Percentiles rank a stretch among this genome's conserved stretches.
These are phyloP conservation scores for Lachnellula subtilissima DNA, from an alignment of 2,329 filamentous ascomycete genomes.

Conservation along the genomic window DNA sequence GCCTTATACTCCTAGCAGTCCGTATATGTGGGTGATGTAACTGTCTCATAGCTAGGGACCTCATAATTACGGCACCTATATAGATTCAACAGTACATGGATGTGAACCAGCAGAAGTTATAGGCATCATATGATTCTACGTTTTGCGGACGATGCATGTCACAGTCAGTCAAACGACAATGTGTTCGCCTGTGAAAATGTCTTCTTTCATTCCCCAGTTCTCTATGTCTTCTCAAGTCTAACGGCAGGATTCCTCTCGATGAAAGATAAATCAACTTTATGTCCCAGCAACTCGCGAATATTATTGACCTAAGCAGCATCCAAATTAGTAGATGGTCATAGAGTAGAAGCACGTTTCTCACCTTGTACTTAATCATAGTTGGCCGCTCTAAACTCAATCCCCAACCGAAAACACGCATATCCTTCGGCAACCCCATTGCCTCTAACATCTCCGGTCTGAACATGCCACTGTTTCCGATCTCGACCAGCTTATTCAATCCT, in stretches of 20 bases:
- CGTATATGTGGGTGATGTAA: too few species aligned
- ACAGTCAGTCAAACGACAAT: too few species aligned
- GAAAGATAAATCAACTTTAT: conserved; percentile 92
- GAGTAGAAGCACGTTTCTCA: conserved; percentile 3
- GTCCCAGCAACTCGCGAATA: conserved; percentile 56
- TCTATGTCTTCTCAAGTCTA: conserved; percentile 49
- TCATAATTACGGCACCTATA: too few species aligned
- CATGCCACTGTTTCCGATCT: conserved; percentile 98
- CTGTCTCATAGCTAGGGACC: too few species aligned
- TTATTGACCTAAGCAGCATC: conserved; percentile 49
- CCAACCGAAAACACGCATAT: conserved; percentile 92
- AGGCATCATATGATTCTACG: too few species aligned
- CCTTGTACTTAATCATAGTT: conserved; percentile 62
- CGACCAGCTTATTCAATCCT: conserved; percentile 84
- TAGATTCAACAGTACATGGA: too few species aligned
- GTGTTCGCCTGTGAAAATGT: not conserved
- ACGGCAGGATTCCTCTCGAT: conserved; percentile 90
- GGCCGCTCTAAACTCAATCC: conserved; percentile 87
- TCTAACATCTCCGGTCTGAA: conserved; percentile 98
- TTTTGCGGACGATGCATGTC: too few species aligned
- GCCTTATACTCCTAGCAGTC: not conserved
- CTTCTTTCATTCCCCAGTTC: conserved; percentile 3
- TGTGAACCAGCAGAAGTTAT: too few species aligned
- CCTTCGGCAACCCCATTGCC: conserved; percentile 86
- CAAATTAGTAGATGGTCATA: conserved; percentile 8